These are phyloP conservation scores for Paramyrothecium roridum DNA, from an alignment of 2,329 filamentous ascomycete genomes.

Conservation along the genomic window DNA sequence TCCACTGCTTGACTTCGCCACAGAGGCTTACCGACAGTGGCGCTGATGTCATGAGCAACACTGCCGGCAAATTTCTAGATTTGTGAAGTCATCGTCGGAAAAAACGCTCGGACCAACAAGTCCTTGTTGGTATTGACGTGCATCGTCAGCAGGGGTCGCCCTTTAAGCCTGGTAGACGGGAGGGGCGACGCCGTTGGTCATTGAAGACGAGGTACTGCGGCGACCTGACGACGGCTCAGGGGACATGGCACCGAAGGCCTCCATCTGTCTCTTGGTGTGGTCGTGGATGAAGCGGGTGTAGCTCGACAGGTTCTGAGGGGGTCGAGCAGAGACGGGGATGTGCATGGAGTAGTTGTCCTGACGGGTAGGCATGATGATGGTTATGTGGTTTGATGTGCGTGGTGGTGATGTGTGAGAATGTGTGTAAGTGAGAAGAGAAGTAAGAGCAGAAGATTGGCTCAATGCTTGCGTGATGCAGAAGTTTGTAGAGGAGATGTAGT, in stretches of 20 bases:
- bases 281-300: constrained; percentile 61
- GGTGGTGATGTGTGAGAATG: background rate
- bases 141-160: background rate
- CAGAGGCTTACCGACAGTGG: background rate
- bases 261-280: constrained; percentile 65
- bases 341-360: constrained; percentile 35
- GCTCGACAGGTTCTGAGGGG: constrained; percentile 45
- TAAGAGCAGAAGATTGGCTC: background rate
- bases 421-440: background rate
- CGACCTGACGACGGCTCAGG: background rate
- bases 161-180: constrained; percentile 10
- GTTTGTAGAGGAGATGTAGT: background rate
- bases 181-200: constrained; percentile 24
- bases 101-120: background rate
- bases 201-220: constrained; percentile 1
- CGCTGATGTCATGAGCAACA: background rate
- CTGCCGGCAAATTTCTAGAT: background rate
- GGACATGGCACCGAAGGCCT: constrained; percentile 38
- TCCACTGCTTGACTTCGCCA: background rate
- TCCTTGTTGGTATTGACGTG: background rate
- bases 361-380: constrained; percentile 31
- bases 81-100: background rate
- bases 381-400: background rate
- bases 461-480: background rate
- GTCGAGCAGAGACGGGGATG: constrained; percentile 33